Base-by-base conservation (phyloP, 2,329 filamentous ascomycete species). In the Beauveria medogensis region DNA sequence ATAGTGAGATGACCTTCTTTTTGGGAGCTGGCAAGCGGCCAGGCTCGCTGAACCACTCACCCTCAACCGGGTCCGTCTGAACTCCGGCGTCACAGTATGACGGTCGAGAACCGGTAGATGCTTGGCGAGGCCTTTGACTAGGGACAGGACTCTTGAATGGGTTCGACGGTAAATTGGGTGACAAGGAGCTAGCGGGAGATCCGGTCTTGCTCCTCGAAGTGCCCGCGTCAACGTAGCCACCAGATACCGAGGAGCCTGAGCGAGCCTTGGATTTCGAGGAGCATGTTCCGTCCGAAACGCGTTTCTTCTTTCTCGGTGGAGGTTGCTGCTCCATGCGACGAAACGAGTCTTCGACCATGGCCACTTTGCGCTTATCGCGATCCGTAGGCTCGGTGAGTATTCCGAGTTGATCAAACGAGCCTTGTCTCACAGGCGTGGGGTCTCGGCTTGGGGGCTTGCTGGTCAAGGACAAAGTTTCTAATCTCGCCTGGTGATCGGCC, bases 371-470 rank as follows among this genome's bases (percentile, higher is more conserved):
- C 72, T 88, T 88, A 63, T 88, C 85, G 34, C 85, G 80, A 64
- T 88, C 84, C 0, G 85, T 87, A 7, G 81, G 82, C 64, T 86
- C 84, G 0, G 83, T 87, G 61, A 86, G 72, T 65, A 86, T 85
- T 4, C 81, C 82, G 1, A 82, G 71, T 10, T 82, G 82, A 56
- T 87, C 80, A 61, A 84, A 81, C 0, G 83, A 82, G 28, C 84
- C 85, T 66, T 85, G 81, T 7, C 80, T 78, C 18, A 78, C 72
- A 2, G 86, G 86, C 3, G 86, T 88, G 65, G 83, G 77, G 65
- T 89, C 86, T 59, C 86, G 81, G 67, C 85, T 89, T 0, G 82
- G 79, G 10, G 86, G 83, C 68, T 89, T 89, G 74, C 85, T 87
- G 63, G 80, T 80, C 8, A 80, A 78, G 12, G 83, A 80, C 1